Evolutionary conservation across 2,329 filamentous ascomycete genomes (phyloP).

Genomic region (Fusarium sacchari): DNA sequence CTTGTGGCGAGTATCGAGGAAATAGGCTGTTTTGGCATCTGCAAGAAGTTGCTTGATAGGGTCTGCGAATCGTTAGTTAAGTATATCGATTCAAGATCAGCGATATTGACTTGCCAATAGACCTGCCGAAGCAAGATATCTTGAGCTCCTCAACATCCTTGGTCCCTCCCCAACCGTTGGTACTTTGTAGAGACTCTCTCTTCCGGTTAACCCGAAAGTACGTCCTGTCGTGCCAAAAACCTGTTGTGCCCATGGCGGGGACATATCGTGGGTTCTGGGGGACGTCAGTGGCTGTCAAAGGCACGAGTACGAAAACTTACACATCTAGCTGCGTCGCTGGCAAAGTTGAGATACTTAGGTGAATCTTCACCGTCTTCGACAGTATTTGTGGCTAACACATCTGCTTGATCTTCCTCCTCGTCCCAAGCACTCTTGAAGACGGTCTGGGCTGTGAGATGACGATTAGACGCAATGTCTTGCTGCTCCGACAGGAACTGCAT

Average conservation of each 20-base stretch:
- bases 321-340: conserved; percentile 64
- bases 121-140: conserved; percentile 65
- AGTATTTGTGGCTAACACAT: conserved; percentile 48
- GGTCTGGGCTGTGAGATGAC: conserved; percentile 66
- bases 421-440: conserved; percentile 66
- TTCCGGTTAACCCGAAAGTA: conserved; percentile 61
- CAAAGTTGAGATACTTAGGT: conserved; percentile 65
- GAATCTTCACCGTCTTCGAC: conserved; percentile 53
- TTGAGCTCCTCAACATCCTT: conserved; percentile 63
- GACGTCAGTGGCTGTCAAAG: background rate
- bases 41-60: conserved; percentile 67
- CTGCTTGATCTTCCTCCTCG: conserved; percentile 59
- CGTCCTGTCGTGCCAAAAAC: conserved; percentile 64
- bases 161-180: conserved; percentile 50
- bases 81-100: background rate
- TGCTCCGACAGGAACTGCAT: conserved; percentile 68
- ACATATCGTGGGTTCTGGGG: conserved; percentile 60
- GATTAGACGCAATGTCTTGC: conserved; percentile 61
- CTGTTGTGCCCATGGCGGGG: conserved; percentile 63
- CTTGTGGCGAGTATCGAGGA: conserved; percentile 62
- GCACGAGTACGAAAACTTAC: conserved; percentile 43
- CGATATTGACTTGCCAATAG: conserved; percentile 40
- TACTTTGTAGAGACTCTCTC: conserved; percentile 54
- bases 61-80: conserved; percentile 37
- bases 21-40: conserved; percentile 63